These are phyloP conservation scores for Cyclospora cayetanensis DNA, from an alignment of 169 alveolate genomes.

Conservation along the genomic window DNA sequence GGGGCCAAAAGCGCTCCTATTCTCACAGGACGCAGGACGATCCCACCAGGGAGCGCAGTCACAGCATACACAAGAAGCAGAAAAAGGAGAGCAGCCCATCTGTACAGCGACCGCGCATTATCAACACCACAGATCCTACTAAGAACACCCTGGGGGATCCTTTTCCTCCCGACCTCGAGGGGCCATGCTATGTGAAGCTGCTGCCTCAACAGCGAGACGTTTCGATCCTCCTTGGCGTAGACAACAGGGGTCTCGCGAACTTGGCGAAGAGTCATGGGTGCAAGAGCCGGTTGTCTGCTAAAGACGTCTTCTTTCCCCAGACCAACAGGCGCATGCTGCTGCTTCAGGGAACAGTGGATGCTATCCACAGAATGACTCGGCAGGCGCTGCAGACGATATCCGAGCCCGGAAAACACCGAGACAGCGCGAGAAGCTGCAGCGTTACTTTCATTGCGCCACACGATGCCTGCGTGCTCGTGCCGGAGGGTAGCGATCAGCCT, in stretches of 20 bases:
- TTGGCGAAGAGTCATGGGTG: slow-evolving; percentile 62
- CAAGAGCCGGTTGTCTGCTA: slow-evolving; percentile 45
- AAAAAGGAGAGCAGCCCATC: slow-evolving; percentile 39
- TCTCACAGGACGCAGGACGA: not conserved
- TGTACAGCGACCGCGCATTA: not conserved
- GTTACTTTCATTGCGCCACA: slow-evolving; percentile 20
- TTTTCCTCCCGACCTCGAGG: slow-evolving; percentile 61
- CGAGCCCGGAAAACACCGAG: slow-evolving; percentile 7
- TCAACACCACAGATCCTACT: slow-evolving; percentile 60
- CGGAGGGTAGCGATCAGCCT: not conserved
- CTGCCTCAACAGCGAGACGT: slow-evolving; percentile 64
- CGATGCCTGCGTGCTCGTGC: not conserved
- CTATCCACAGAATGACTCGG: not conserved
- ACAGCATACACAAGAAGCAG: slow-evolving; percentile 16
- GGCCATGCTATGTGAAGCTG: slow-evolving; percentile 63
- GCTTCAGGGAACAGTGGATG: slow-evolving; percentile 29
- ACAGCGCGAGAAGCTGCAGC: slow-evolving; percentile 12
- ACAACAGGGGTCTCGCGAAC: slow-evolving; percentile 52
- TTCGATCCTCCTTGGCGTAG: slow-evolving; percentile 55
- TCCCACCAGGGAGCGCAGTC: slow-evolving; percentile 4
- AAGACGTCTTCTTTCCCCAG: slow-evolving; percentile 49
- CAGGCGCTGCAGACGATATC: slow-evolving; percentile 8
- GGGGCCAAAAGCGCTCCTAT: not conserved
- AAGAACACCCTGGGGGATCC: slow-evolving; percentile 54
- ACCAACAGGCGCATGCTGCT: slow-evolving; percentile 64